These are phyloP conservation scores for Penicillium macrosclerotiorum DNA, from an alignment of 495 filamentous ascomycete species.

Conservation along the genomic window DNA sequence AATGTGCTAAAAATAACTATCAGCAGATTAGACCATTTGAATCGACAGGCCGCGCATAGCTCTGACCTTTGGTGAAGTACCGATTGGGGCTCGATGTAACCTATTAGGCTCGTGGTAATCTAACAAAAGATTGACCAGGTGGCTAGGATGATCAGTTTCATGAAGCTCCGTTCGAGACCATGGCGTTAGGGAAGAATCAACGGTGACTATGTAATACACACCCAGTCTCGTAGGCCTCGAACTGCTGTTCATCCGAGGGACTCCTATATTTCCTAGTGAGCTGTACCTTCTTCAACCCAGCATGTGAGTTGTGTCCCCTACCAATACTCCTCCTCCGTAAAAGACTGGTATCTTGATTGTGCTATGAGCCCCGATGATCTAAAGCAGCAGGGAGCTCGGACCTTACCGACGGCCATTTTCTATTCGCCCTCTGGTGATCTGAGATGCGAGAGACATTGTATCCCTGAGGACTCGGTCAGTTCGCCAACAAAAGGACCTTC, in stretches of 20 bases:
- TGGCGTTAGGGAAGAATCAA: too few relatives aligned
- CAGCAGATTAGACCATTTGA: too few relatives aligned
- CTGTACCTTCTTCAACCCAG: neutral
- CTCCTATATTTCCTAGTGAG: constrained; percentile 3
- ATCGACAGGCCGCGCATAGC: too few relatives aligned
- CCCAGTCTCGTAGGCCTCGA: constrained; percentile 21
- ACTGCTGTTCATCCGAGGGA: constrained; percentile 20
- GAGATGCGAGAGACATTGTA: constrained; percentile 14
- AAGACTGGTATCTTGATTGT: constrained; percentile 14
- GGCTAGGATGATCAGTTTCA: neutral
- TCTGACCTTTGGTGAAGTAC: constrained; percentile 3
- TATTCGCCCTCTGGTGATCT: constrained; percentile 14
- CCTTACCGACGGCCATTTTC: constrained; percentile 19
- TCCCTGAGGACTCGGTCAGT: constrained; percentile 4
- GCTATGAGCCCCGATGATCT: neutral
- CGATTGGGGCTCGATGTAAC: constrained; percentile 15
- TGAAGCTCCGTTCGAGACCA: too few relatives aligned
- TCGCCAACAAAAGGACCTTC: too few relatives aligned
- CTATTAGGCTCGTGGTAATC: constrained; percentile 16
- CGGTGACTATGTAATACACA: too few relatives aligned
- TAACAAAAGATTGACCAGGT: constrained; percentile 14
- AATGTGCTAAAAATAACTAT: constrained; percentile 6
- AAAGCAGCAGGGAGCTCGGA: neutral
- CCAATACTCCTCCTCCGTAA: constrained; percentile 13
- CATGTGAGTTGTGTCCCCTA: neutral